phyloP scores from a whole-genome alignment of 441 rosid species.

The Syzygium syzygioides region DNA sequence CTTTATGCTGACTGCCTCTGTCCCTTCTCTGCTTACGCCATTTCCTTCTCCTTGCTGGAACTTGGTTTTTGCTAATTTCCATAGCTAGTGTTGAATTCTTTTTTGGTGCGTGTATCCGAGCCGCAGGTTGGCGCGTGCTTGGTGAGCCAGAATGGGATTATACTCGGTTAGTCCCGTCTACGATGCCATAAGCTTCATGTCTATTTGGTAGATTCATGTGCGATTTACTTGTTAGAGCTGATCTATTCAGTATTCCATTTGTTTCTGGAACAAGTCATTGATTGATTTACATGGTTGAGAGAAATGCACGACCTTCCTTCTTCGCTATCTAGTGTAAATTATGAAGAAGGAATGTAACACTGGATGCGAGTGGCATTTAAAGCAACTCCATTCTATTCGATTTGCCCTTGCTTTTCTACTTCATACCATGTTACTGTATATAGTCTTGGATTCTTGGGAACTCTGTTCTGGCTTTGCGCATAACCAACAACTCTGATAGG shows the following conservation, averaged over 20 bases:
- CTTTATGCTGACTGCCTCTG: neutral
- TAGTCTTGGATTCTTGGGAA: neutral
- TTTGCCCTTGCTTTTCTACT: neutral
- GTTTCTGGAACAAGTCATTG: neutral
- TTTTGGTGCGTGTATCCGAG: neutral
- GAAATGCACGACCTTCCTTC: neutral
- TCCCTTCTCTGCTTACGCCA: neutral
- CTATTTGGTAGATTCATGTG: neutral
- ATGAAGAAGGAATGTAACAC: neutral
- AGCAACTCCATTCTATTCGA: neutral
- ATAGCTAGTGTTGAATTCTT: neutral
- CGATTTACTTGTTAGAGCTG: neutral
- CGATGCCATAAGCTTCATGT: neutral
- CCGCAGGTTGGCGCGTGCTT: conserved; percentile 92
- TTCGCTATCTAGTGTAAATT: neutral
- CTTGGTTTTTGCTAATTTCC: neutral
- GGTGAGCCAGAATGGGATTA: conserved; percentile 80
- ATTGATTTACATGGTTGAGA: neutral
- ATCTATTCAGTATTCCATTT: neutral
- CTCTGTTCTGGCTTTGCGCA: neutral
- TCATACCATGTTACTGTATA: neutral
- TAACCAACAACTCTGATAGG: neutral
- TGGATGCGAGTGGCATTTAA: neutral
- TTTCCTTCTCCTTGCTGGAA: neutral
- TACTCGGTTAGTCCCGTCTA: conserved; percentile 53